Percentiles rank a stretch among this genome's conserved stretches.
Evolutionary conservation across 306 rosid genomes (phyloP).

Genomic region (Erythrophleum fordii): DNA sequence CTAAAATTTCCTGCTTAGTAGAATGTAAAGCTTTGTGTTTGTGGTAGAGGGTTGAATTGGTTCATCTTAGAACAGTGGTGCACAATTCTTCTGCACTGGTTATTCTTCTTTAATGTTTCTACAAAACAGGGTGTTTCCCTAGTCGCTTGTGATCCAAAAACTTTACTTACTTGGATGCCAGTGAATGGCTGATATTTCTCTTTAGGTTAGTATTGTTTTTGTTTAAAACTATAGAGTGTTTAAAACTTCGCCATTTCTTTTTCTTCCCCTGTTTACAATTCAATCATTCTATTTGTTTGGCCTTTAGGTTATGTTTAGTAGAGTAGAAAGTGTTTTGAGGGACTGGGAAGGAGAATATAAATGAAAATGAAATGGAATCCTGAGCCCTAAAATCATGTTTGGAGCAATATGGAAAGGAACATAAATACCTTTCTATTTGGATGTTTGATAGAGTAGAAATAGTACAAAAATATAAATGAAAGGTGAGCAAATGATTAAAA

Average conservation of each 20-base stretch:
- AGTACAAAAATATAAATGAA: no score
- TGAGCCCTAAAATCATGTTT: no score
- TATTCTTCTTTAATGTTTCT: constrained; percentile 23
- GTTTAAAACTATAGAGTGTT: background rate
- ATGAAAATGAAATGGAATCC: no score
- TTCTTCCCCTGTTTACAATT: background rate
- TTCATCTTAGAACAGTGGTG: constrained; percentile 13
- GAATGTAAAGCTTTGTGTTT: no score
- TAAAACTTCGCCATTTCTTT: background rate
- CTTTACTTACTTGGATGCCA: background rate
- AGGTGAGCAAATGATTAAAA: no score
- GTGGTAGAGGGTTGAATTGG: constrained; percentile 29
- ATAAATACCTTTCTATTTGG: no score
- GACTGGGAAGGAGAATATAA: no score
- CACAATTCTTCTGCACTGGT: background rate
- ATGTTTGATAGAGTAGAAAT: no score
- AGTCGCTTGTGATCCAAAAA: background rate
- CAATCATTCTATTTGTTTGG: background rate
- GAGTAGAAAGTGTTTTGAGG: no score
- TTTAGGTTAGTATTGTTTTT: background rate
- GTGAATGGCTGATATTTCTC: background rate
- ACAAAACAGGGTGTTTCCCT: constrained; percentile 1
- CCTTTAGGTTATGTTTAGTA: no score
- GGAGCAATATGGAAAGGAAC: no score
- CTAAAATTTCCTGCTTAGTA: background rate